phyloP scores from a whole-genome alignment of 1,139 yeast species.

The Yamadazyma spencermartinsiae region DNA sequence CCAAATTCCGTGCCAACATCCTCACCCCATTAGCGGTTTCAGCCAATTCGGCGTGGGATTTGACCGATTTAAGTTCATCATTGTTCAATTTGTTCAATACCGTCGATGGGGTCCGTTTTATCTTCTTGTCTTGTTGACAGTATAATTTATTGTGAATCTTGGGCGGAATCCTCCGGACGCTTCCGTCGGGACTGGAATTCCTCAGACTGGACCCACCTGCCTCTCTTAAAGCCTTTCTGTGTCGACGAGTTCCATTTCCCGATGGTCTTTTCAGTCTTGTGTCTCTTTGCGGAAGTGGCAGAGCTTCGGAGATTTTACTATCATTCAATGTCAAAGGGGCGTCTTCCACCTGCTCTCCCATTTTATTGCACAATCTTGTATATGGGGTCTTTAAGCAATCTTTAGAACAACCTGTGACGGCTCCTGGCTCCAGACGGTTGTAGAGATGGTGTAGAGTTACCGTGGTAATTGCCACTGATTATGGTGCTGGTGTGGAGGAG shows the following conservation, averaged over 20 bases:
- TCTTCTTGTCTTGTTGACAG: slow-evolving; percentile 24
- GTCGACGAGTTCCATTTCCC: slow-evolving; percentile 10
- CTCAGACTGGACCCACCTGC: slow-evolving; percentile 9
- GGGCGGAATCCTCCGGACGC: slow-evolving; percentile 22
- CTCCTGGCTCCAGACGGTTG: no score
- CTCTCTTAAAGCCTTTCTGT: slow-evolving; percentile 16
- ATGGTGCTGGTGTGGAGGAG: no score
- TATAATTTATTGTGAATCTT: slow-evolving; percentile 37
- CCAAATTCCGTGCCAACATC: slow-evolving; percentile 70
- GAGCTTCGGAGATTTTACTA: slow-evolving; percentile 4
- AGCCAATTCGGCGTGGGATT: slow-evolving; percentile 72
- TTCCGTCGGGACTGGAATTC: slow-evolving; percentile 17
- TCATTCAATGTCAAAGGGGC: slow-evolving; percentile 6
- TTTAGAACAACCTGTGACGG: no score
- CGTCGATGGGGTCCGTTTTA: slow-evolving; percentile 24
- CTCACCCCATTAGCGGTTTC: slow-evolving; percentile 88
- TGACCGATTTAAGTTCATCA: slow-evolving; percentile 48
- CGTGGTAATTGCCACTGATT: no score
- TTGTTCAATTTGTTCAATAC: slow-evolving; percentile 34
- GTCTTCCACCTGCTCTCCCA: no score
- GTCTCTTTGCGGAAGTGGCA: neutral
- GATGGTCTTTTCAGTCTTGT: slow-evolving; percentile 1
- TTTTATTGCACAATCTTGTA: no score
- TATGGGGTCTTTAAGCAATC: no score
- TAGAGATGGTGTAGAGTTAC: no score